Evolutionary conservation across 495 filamentous ascomycete species (phyloP).

Genomic region (Hyaloscypha finlandica): DNA sequence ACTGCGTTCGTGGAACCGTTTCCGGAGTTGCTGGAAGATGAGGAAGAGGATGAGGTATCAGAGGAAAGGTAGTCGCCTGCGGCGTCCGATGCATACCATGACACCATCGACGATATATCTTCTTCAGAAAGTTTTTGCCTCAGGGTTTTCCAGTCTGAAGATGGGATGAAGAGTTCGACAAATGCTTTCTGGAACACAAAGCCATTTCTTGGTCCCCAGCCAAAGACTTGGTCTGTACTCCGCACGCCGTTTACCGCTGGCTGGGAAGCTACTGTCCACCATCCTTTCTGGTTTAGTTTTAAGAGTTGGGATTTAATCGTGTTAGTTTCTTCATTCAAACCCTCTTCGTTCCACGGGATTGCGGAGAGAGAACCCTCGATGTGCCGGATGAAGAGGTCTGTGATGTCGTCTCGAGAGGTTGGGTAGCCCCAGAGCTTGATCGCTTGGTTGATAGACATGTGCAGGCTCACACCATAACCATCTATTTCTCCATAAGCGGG

Average conservation of each 20-base stretch:
- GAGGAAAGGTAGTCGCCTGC: conserved; percentile 71
- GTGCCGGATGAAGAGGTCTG: conserved; percentile 74
- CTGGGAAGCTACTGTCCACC: conserved; percentile 98
- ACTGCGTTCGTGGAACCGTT: conserved; percentile 77
- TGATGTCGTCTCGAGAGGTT: conserved; percentile 66
- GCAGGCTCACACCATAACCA: conserved; percentile 88
- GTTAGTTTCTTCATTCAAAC: conserved; percentile 79
- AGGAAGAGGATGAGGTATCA: conserved; percentile 15
- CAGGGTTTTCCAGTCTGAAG: conserved; percentile 66
- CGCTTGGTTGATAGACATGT: conserved; percentile 77
- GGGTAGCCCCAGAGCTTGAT: conserved; percentile 83
- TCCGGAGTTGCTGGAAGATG: conserved; percentile 36
- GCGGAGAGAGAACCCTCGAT: conserved; percentile 71
- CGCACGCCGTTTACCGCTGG: conserved; percentile 86
- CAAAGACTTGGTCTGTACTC: conserved; percentile 77
- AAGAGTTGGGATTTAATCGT: conserved; percentile 75
- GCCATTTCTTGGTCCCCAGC: conserved; percentile 90
- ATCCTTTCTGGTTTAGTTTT: conserved; percentile 75
- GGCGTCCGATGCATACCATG: conserved; percentile 82
- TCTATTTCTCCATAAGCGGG: conserved; percentile 95
- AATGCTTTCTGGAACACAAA: conserved; percentile 99
- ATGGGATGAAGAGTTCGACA: conserved; percentile 89
- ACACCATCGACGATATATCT: conserved; percentile 62
- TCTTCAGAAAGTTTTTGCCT: conserved; percentile 57
- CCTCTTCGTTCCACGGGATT: conserved; percentile 94